Percentiles rank a stretch among this genome's conserved stretches.
phyloP scores from a whole-genome alignment of 2,329 filamentous ascomycete genomes.

The Xylariaceae sp. region DNA sequence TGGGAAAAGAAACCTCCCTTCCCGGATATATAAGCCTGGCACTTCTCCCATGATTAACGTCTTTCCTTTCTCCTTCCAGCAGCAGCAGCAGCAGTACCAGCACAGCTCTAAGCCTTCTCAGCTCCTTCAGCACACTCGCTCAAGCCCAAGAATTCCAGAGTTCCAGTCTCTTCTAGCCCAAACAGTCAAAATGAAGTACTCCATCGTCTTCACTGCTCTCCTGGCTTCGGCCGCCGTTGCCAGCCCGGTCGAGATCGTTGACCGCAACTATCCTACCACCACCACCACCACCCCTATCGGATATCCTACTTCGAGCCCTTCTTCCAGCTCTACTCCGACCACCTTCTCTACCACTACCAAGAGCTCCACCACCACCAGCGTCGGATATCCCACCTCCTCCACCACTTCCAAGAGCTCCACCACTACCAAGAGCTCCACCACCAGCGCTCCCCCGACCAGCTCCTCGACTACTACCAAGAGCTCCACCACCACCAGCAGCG shows the following conservation, averaged over 20 bases:
- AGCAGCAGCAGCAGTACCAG: conserved; percentile 2
- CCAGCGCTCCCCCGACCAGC: too few relatives aligned
- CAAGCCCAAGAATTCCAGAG: conserved; percentile 1
- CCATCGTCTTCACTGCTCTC: conserved; percentile 7
- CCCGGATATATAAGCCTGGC: too few relatives aligned
- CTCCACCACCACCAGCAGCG: background rate
- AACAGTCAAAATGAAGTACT: conserved; percentile 12
- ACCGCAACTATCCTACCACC: background rate
- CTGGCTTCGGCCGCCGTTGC: conserved; percentile 8
- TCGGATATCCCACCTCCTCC: conserved; percentile 1
- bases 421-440: background rate
- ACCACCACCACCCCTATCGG: background rate
- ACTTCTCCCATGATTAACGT: too few relatives aligned
- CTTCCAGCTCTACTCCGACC: background rate
- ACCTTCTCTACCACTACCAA: background rate
- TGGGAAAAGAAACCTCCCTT: too few relatives aligned
- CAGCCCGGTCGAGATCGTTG: conserved; percentile 6
- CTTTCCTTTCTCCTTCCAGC: too few relatives aligned
- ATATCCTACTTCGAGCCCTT: background rate
- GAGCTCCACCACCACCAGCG: background rate
- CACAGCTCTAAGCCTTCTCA: background rate
- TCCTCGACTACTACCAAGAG: too few relatives aligned
- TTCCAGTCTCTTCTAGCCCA: background rate
- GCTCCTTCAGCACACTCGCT: too few relatives aligned
- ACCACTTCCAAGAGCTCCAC: background rate